Evolutionary conservation across 2,329 filamentous ascomycete genomes (phyloP), one percentile per base, ranked within the genome.

Genomic region (Cytospora mali): DNA sequence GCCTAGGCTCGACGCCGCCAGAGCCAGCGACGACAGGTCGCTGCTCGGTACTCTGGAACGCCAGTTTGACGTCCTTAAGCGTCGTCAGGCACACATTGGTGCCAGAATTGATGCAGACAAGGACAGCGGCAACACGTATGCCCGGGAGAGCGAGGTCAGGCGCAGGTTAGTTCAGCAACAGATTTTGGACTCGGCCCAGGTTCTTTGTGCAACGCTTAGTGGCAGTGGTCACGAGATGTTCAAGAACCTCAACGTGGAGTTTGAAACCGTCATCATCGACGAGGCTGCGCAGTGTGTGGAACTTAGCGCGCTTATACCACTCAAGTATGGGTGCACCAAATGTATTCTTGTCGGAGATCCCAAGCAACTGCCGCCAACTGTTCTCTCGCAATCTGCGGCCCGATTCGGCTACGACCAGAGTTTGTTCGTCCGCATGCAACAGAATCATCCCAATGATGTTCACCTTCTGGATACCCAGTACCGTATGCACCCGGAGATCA

Each of bases 201-300:
- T 99, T 57, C 87, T 99, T 31, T 99, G 95, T 75, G 91, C 94
- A 49, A 99, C 95, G 0, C 86, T 99, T 52, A 97, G 93, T 74
- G 95, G 94, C 70, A 94, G 90, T 75, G 95, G 95, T 4, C 96
- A 99, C 71, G 95, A 99, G 68, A 96, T 98, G 88, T 97, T 99
- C 79, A 92, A 94, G 75, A 90, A 89, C 69, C 79, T 99, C 61
- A 93, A 91, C 70, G 92, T 99, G 57, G 95, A 99, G 75, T 99
- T 99, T 69, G 95, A 99, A 76, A 98, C 95, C 0, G 95, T 99
- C 68, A 91, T 99, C 69, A 97, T 99, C 67, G 95, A 99, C 71
- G 95, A 99, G 78, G 95, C 95, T 4, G 95, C 95, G 18, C 95
- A 99, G 81, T 99, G 94, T 75, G 96, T 99, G 65, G 95, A 99